Conservation (phyloP, 495 filamentous ascomycete species). For the Xylaria sp. region DNA sequence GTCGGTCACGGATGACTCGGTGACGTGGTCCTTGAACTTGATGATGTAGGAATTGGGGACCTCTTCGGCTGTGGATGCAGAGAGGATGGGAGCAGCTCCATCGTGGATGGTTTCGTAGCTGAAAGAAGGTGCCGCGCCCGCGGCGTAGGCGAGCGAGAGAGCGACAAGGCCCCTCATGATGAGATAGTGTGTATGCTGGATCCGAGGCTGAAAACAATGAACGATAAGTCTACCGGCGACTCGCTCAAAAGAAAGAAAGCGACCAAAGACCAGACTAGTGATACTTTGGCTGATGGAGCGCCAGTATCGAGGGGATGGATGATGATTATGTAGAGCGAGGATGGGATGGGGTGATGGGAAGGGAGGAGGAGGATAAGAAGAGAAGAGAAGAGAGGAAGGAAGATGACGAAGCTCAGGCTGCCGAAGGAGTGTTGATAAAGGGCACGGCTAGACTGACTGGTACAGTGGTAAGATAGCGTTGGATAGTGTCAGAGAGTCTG, state of each 20-base stretch:
- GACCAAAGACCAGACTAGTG: slow-evolving; percentile 40
- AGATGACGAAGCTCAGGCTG: slow-evolving; percentile 44
- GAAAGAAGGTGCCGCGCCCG: slow-evolving; percentile 77
- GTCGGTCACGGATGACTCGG: slow-evolving; percentile 64
- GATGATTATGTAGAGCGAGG: slow-evolving; percentile 43
- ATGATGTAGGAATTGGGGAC: slow-evolving; percentile 95
- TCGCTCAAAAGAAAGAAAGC: slow-evolving; percentile 38
- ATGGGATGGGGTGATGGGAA: slow-evolving; percentile 46
- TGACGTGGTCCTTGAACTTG: slow-evolving; percentile 97
- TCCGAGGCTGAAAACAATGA: slow-evolving; percentile 34
- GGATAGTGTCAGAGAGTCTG: slow-evolving; percentile 40
- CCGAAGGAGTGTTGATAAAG: slow-evolving; percentile 36
- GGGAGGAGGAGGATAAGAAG: slow-evolving; percentile 27
- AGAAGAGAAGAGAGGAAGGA: slow-evolving; percentile 31
- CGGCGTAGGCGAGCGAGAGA: slow-evolving; percentile 71
- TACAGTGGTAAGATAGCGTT: slow-evolving; percentile 33
- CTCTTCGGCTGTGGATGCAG: slow-evolving; percentile 72
- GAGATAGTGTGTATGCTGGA: slow-evolving; percentile 34
- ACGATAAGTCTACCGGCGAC: slow-evolving; percentile 54
- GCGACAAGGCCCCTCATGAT: slow-evolving; percentile 78
- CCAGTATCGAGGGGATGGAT: slow-evolving; percentile 31
- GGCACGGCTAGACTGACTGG: slow-evolving; percentile 19
- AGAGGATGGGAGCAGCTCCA: slow-evolving; percentile 86
- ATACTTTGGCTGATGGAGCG: slow-evolving; percentile 34
- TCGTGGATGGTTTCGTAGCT: slow-evolving; percentile 80